Conservation (phyloP, 768 basidiomycete species). For the Hortiboletus campestris region DNA sequence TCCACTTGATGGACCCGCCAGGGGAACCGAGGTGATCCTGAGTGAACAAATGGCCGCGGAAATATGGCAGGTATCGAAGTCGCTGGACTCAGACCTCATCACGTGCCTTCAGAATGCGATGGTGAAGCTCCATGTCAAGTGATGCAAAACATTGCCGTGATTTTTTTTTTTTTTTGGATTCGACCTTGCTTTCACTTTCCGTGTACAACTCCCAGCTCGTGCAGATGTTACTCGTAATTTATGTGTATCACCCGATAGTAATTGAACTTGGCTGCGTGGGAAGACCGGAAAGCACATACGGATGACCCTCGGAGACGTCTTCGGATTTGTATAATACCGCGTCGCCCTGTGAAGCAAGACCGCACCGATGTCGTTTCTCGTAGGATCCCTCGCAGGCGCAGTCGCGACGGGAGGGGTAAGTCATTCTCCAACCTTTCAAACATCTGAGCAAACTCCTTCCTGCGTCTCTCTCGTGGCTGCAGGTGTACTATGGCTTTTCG, state of each 20-base stretch:
- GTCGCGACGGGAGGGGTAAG: constrained; percentile 65
- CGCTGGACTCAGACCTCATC: constrained; percentile 6
- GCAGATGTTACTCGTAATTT: constrained; percentile 5
- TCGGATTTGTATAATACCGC: too few species aligned
- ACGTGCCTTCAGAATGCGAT: constrained; percentile 20
- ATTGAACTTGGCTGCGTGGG: constrained; percentile 5
- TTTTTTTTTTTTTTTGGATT: neutral
- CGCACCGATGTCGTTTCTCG: constrained; percentile 51
- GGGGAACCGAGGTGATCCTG: constrained; percentile 46
- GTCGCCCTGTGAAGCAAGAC: too few species aligned
- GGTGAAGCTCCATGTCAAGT: constrained; percentile 27
- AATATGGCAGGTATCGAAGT: constrained; percentile 24
- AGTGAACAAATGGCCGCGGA: constrained; percentile 35
- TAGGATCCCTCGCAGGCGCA: constrained; percentile 69
- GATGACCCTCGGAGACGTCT: too few species aligned
- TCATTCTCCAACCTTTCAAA: neutral
- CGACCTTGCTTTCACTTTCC: neutral
- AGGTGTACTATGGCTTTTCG: constrained; percentile 75
- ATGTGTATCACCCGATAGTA: constrained; percentile 4
- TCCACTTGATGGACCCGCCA: constrained; percentile 43
- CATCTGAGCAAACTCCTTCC: too few species aligned
- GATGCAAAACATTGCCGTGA: neutral
- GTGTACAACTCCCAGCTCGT: neutral
- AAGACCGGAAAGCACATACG: too few species aligned
- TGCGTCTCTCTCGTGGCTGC: neutral